phyloP scores from a whole-genome alignment of 116 monocot species.

The Posidonia oceanica region DNA sequence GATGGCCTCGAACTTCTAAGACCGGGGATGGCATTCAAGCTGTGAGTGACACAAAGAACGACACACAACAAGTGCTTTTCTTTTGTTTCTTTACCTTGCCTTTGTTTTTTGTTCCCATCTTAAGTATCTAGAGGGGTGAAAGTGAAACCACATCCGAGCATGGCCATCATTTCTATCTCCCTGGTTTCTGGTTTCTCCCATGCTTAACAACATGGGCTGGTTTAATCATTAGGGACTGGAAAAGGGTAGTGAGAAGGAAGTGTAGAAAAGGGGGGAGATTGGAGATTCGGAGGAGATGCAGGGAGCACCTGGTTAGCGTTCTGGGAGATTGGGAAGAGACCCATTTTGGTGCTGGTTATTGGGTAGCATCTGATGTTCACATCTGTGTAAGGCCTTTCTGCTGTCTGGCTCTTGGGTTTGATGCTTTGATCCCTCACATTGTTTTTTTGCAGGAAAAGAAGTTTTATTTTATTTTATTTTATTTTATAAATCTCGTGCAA shows the following conservation, averaged over 20 bases:
- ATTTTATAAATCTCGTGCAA: background rate
- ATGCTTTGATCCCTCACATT: background rate
- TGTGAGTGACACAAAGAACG: background rate
- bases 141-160: background rate
- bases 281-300: background rate
- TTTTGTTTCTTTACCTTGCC: background rate
- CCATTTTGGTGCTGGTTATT: background rate
- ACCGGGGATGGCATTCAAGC: too few relatives aligned
- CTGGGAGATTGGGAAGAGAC: background rate
- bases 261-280: background rate
- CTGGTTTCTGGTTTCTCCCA: slow-evolving; percentile 2
- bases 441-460: background rate
- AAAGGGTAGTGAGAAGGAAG: background rate
- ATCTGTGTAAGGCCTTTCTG: background rate
- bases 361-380: background rate
- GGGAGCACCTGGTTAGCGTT: background rate
- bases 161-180: background rate
- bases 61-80: background rate
- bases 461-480: background rate
- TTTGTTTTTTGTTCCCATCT: background rate
- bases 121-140: slow-evolving; percentile 1
- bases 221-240: slow-evolving; percentile 1
- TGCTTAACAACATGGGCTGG: background rate
- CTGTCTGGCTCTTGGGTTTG: background rate
- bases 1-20: background rate